These are phyloP conservation scores for Calonectria naviculata DNA, from an alignment of 2,329 filamentous ascomycete genomes.

Conservation along the genomic window DNA sequence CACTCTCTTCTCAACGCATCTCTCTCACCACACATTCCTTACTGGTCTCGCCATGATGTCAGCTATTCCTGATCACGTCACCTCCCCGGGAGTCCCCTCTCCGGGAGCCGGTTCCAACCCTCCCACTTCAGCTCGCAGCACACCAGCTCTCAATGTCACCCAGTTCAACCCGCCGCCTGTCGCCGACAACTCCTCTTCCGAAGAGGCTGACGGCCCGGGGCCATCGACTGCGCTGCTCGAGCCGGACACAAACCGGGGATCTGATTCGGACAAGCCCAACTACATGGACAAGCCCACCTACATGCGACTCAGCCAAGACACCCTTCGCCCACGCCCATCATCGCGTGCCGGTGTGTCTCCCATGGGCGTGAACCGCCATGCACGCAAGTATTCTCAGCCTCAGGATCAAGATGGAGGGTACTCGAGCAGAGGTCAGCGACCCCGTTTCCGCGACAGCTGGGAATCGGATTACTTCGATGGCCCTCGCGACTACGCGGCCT, in stretches of 20 bases:
- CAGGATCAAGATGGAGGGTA: constrained; percentile 34
- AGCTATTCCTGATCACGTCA: constrained; percentile 22
- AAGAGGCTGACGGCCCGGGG: constrained; percentile 25
- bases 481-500: constrained; percentile 32
- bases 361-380: constrained; percentile 21
- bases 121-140: constrained; percentile 37
- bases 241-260: constrained; percentile 13
- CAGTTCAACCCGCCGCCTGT: constrained; percentile 34
- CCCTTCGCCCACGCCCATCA: constrained; percentile 26
- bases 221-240: constrained; percentile 24
- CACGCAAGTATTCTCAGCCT: constrained; percentile 33
- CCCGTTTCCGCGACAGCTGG: constrained; percentile 37
- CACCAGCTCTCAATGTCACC: constrained; percentile 30
- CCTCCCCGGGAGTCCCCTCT: constrained; percentile 33
- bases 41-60: not conserved
- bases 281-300: constrained; percentile 36
- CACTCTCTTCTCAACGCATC: not conserved
- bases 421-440: constrained; percentile 31
- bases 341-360: constrained; percentile 31
- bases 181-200: constrained; percentile 6
- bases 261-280: constrained; percentile 33
- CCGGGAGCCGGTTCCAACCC: constrained; percentile 23
- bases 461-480: constrained; percentile 33
- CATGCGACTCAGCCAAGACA: constrained; percentile 32
- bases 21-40: not conserved